A percentile compares a stretch with the other conserved stretches of the same genome.
phyloP scores from a whole-genome alignment of 1,284 basidiomycete species.

The Golubevia sp. region DNA sequence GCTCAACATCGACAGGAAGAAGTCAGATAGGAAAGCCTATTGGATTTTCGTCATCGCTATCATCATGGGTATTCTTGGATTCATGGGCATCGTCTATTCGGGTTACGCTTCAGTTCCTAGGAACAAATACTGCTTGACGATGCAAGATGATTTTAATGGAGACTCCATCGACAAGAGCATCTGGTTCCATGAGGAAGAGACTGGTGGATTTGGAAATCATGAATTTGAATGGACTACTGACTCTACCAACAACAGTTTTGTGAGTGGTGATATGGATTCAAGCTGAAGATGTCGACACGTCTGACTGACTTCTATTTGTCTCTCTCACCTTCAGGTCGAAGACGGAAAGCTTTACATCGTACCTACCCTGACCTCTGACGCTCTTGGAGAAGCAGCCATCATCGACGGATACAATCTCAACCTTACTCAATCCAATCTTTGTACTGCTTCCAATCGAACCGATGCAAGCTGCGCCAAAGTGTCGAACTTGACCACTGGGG shows the following conservation, averaged over 20 bases:
- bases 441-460: slow-evolving; percentile 70
- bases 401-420: slow-evolving; percentile 77
- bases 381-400: slow-evolving; percentile 70
- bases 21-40: slow-evolving; percentile 24
- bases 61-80: slow-evolving; percentile 17
- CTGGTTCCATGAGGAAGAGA: slow-evolving; percentile 79
- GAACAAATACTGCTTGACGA: slow-evolving; percentile 68
- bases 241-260: slow-evolving; percentile 76
- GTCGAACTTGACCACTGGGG: slow-evolving; percentile 61
- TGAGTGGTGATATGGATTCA: too few species aligned
- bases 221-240: slow-evolving; percentile 86
- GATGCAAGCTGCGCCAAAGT: slow-evolving; percentile 63
- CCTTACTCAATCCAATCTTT: slow-evolving; percentile 73
- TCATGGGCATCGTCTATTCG: slow-evolving; percentile 19
- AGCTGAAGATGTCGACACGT: too few species aligned
- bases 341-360: slow-evolving; percentile 79
- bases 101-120: slow-evolving; percentile 18
- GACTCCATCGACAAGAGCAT: slow-evolving; percentile 69
- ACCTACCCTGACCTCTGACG: slow-evolving; percentile 80
- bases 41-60: slow-evolving; percentile 21
- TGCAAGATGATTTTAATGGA: slow-evolving; percentile 76
- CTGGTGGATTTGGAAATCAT: slow-evolving; percentile 83
- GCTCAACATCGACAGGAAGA: slow-evolving; percentile 16
- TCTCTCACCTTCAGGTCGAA: slow-evolving; percentile 64
- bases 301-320: too few species aligned